Conservation (phyloP, 169 alveolate genomes). For the Cryptosporidium tyzzeri region DNA sequence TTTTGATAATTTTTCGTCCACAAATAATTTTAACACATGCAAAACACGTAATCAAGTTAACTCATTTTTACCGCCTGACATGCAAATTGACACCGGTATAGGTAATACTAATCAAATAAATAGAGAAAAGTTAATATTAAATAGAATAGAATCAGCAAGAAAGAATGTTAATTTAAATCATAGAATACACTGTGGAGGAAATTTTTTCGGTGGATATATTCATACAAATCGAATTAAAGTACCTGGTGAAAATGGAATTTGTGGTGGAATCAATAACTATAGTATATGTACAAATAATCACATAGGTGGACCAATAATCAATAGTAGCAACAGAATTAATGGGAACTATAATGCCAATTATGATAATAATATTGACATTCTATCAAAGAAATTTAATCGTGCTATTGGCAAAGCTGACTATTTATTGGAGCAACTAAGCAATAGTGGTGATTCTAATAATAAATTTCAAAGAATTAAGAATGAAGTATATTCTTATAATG, state of each 20-base stretch:
- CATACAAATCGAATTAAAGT: neutral
- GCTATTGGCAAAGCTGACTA: constrained; percentile 63
- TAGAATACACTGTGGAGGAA: constrained; percentile 1
- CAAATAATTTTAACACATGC: constrained; percentile 4
- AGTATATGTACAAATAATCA: constrained; percentile 8
- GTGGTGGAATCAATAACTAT: neutral
- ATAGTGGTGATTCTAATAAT: neutral
- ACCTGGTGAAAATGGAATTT: neutral
- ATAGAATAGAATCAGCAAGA: constrained; percentile 68
- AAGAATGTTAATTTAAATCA: constrained; percentile 24
- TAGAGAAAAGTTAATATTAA: constrained; percentile 45
- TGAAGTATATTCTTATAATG: neutral
- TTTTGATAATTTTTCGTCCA: neutral
- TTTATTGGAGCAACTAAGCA: constrained; percentile 39
- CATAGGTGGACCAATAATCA: neutral
- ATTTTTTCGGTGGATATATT: neutral
- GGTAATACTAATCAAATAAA: constrained; percentile 9
- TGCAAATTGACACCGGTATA: neutral
- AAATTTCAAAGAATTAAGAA: neutral
- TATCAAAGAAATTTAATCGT: constrained; percentile 37
- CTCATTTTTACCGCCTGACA: constrained; percentile 38
- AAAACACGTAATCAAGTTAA: neutral
- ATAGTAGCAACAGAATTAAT: neutral
- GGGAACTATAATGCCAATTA: neutral
- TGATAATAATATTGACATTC: constrained; percentile 13